Base-by-base conservation (phyloP, 2,329 filamentous ascomycete genomes). In the Pseudogymnoascus sp. region DNA sequence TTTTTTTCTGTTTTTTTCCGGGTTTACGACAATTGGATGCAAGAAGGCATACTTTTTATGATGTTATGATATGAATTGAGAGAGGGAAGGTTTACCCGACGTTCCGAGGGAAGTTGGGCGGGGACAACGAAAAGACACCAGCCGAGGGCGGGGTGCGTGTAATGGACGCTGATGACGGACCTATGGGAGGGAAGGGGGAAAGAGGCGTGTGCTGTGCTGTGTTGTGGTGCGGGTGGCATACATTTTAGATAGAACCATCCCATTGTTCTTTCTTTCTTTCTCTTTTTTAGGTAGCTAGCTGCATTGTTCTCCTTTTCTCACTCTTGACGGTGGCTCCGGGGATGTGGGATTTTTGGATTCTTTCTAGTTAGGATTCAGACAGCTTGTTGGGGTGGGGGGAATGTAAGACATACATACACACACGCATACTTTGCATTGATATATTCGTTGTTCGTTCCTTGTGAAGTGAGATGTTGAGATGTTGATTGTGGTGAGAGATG, bases 31-130 rank as follows among this genome's bases (percentile, higher is more conserved):
- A 19, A 43, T 23, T 19, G 39, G 41, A 31, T 52, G 45, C 45
- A 11, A 11, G 14, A 52, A 14, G 26, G 45, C 45, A 52, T 52
- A 29, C 16, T 31, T 19, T 52, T 52, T 31, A 52, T 19, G 45
- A 52, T 52, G 45, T 52, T 52, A 52, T 52, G 45, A 52, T 52
- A 52, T 33, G 45, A 52, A 52, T 16, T 16, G n/a, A n/a, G n/a
- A n/a, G 16, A n/a, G 6, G 21, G 43, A 14, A n/a, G n/a, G n/a
- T n/a, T 16, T 29, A 31, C 45, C 45, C 26, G 12, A 2, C 26
- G 16, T 52, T 52, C 45, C 45, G 45, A 52, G 45, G 26, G 45
- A 31, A 52, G 45, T 29, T 29, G 23, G 43, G 43, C 5, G 23
- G 3, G 31, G 31, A 11, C 8, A 26, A 19, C 23, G 45, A 52